Conservation (phyloP, 345 rosid genomes). For the Salix arbutifolia region DNA sequence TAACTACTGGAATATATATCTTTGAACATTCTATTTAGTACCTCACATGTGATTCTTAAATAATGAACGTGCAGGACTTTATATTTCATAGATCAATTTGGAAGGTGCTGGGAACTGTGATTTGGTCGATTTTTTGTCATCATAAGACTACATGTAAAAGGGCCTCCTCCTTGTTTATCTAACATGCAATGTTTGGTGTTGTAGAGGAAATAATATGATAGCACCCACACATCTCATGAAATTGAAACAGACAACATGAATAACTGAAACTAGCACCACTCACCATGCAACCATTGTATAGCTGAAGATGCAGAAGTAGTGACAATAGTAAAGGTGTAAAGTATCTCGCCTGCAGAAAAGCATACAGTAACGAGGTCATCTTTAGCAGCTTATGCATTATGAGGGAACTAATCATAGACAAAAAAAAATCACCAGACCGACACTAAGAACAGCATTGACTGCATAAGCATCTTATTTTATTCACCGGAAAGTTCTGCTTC, state of each 20-base stretch:
- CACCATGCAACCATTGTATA: conserved; percentile 82
- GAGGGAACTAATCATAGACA: not conserved
- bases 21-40: not conserved
- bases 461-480: not conserved
- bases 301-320: conserved; percentile 72
- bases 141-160: too few relatives aligned
- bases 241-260: not conserved
- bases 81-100: too few relatives aligned
- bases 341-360: conserved; percentile 60
- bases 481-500: not conserved
- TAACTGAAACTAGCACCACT: conserved; percentile 28
- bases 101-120: too few relatives aligned
- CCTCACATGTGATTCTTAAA: not conserved
- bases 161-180: too few relatives aligned
- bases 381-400: not conserved
- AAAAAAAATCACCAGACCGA: not conserved
- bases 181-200: too few relatives aligned
- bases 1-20: too few relatives aligned
- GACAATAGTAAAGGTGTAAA: conserved; percentile 68
- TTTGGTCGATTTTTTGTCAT: too few relatives aligned
- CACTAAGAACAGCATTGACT: not conserved
- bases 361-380: not conserved
- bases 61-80: too few relatives aligned
- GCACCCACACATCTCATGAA: not conserved
- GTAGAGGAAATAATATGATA: too few relatives aligned